phyloP scores from a whole-genome alignment of 331 rosid species.

The Malus hybrid region DNA sequence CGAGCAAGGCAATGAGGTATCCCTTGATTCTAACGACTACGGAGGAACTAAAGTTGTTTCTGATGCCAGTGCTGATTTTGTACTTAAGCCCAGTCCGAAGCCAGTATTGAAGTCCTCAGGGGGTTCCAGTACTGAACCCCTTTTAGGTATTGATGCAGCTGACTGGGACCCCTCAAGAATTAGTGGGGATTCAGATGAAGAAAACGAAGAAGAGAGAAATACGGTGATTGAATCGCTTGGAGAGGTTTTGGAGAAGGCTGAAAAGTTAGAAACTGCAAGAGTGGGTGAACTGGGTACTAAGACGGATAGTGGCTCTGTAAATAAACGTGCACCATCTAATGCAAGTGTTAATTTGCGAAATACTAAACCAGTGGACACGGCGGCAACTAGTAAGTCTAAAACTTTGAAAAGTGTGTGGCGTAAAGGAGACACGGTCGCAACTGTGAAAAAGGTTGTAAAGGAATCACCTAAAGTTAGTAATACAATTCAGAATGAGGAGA shows the following conservation, averaged over 20 bases:
- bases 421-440: slow-evolving; percentile 71
- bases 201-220: slow-evolving; percentile 55
- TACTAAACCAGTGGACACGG: slow-evolving; percentile 18
- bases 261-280: slow-evolving; percentile 51
- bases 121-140: slow-evolving; percentile 28
- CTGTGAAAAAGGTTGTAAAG: slow-evolving; percentile 55
- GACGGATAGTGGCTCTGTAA: slow-evolving; percentile 37
- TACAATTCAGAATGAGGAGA: slow-evolving; percentile 26
- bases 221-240: slow-evolving; percentile 89
- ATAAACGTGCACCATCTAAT: slow-evolving; percentile 30
- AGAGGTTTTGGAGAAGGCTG: slow-evolving; percentile 94
- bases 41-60: slow-evolving; percentile 37
- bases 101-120: slow-evolving; percentile 61
- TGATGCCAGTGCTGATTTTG: slow-evolving; percentile 41
- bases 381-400: slow-evolving; percentile 39
- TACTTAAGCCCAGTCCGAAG: slow-evolving; percentile 81
- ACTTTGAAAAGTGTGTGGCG: slow-evolving; percentile 93
- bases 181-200: slow-evolving; percentile 21
- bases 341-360: slow-evolving; percentile 20
- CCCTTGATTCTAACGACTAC: slow-evolving; percentile 65
- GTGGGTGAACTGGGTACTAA: slow-evolving; percentile 24
- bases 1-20: slow-evolving; percentile 66
- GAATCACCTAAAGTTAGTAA: slow-evolving; percentile 41
- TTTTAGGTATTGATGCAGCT: slow-evolving; percentile 28
- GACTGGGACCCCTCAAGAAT: slow-evolving; percentile 36